phyloP scores from a whole-genome alignment of 768 basidiomycete species.

The Leccinum olivaceopallidum region DNA sequence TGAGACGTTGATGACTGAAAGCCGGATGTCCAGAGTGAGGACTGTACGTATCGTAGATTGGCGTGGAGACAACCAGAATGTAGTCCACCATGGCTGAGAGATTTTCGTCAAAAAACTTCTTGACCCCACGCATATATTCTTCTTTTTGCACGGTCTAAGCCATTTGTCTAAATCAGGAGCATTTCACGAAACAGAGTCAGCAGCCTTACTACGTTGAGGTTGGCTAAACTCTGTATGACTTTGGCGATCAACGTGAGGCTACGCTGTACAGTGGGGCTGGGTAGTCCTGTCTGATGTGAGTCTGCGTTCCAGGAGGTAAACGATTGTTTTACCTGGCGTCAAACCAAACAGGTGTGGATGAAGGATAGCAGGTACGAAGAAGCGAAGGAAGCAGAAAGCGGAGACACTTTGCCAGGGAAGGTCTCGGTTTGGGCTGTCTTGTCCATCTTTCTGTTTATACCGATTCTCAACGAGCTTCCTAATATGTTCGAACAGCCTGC shows the following conservation, averaged over 20 bases:
- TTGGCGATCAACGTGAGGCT: constrained; percentile 86
- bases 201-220: constrained; percentile 67
- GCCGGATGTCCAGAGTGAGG: constrained; percentile 28
- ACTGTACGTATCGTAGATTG: constrained; percentile 31
- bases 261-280: constrained; percentile 65
- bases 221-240: constrained; percentile 87
- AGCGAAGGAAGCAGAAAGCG: constrained; percentile 87
- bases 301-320: not conserved
- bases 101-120: constrained; percentile 68
- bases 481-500: constrained; percentile 65
- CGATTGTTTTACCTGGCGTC: constrained; percentile 54
- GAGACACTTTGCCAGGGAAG: constrained; percentile 83
- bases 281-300: constrained; percentile 53
- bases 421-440: constrained; percentile 48
- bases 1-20: constrained; percentile 52
- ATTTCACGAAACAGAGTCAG: not conserved
- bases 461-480: constrained; percentile 71
- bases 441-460: constrained; percentile 44
- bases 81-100: constrained; percentile 78
- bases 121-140: constrained; percentile 78
- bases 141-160: constrained; percentile 67
- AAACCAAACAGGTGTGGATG: constrained; percentile 84
- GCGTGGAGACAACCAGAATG: constrained; percentile 68
- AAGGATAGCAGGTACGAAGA: constrained; percentile 89
- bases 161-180: constrained; percentile 5